Conservation (phyloP, 2,329 filamentous ascomycete species). For the Orbilia quercus region DNA sequence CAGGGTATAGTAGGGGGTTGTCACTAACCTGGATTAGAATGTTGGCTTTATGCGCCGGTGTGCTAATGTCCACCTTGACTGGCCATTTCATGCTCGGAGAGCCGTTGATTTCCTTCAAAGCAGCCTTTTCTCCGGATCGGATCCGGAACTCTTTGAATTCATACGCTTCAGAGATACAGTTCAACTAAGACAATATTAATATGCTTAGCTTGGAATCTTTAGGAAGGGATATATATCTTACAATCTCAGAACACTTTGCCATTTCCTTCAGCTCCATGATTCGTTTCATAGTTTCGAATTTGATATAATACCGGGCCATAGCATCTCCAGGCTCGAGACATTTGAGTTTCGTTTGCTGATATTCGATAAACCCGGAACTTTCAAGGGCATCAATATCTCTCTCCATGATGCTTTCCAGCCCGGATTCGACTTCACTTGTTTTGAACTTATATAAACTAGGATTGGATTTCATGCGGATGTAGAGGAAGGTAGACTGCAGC, state of each 20-base stretch:
- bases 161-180: slow-evolving; percentile 73
- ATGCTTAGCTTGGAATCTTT: background rate
- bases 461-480: slow-evolving; percentile 77
- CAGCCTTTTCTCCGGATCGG: slow-evolving; percentile 74
- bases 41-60: slow-evolving; percentile 78
- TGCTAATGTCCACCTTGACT: slow-evolving; percentile 74
- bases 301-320: slow-evolving; percentile 85
- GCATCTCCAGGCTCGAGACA: slow-evolving; percentile 79
- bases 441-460: slow-evolving; percentile 76
- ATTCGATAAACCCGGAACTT: slow-evolving; percentile 69
- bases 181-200: slow-evolving; percentile 68
- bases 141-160: slow-evolving; percentile 81
- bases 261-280: slow-evolving; percentile 73
- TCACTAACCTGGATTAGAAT: slow-evolving; percentile 74
- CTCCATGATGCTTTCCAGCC: slow-evolving; percentile 76
- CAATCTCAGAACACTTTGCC: slow-evolving; percentile 74
- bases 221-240: slow-evolving; percentile 64
- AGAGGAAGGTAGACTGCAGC: slow-evolving; percentile 81
- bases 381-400: slow-evolving; percentile 75
- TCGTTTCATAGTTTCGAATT: slow-evolving; percentile 80
- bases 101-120: slow-evolving; percentile 79
- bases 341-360: slow-evolving; percentile 65
- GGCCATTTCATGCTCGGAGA: slow-evolving; percentile 75
- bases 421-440: slow-evolving; percentile 71
- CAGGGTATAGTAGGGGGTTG: background rate